phyloP scores from a whole-genome alignment of 2,329 filamentous ascomycete species.

The Truncatella angustata region DNA sequence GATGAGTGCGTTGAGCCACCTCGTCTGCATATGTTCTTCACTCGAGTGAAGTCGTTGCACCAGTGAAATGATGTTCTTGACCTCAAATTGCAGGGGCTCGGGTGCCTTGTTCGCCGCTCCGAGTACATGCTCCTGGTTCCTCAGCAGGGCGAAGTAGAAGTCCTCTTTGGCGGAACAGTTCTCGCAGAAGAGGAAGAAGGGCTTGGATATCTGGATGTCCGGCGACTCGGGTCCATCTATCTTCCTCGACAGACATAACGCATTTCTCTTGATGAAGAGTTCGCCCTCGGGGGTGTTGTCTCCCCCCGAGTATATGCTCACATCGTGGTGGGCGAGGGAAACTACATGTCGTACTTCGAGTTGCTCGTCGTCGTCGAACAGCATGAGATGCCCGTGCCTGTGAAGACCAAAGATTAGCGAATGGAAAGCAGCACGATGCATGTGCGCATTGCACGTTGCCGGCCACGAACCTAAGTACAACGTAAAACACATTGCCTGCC shows the following conservation, averaged over 20 bases:
- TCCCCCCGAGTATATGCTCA: conserved; percentile 81
- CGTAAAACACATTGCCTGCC: conserved; percentile 88
- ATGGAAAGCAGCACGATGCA: background rate
- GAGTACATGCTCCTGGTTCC: conserved; percentile 73
- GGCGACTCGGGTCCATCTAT: conserved; percentile 52
- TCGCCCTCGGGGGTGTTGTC: conserved; percentile 83
- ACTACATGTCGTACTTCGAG: conserved; percentile 96
- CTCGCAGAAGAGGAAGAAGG: conserved; percentile 92
- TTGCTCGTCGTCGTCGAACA: conserved; percentile 94
- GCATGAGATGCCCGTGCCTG: conserved; percentile 92
- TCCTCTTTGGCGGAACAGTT: conserved; percentile 97
- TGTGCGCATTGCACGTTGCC: too few relatives aligned
- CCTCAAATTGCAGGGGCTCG: conserved; percentile 72
- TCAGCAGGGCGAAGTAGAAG: conserved; percentile 90
- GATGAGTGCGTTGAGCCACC: conserved; percentile 91
- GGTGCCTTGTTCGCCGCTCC: conserved; percentile 59
- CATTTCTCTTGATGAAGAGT: conserved; percentile 92
- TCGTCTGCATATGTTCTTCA: conserved; percentile 84
- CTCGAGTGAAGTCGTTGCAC: conserved; percentile 90
- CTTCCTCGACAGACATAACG: conserved; percentile 75
- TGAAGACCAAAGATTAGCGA: conserved; percentile 7
- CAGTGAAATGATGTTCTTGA: conserved; percentile 82
- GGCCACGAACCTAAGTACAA: conserved; percentile 71
- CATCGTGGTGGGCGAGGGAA: conserved; percentile 81
- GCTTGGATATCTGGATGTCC: conserved; percentile 63